phyloP scores from a whole-genome alignment of 1,284 basidiomycete species.

The Pseudozyma hubeiensis region DNA sequence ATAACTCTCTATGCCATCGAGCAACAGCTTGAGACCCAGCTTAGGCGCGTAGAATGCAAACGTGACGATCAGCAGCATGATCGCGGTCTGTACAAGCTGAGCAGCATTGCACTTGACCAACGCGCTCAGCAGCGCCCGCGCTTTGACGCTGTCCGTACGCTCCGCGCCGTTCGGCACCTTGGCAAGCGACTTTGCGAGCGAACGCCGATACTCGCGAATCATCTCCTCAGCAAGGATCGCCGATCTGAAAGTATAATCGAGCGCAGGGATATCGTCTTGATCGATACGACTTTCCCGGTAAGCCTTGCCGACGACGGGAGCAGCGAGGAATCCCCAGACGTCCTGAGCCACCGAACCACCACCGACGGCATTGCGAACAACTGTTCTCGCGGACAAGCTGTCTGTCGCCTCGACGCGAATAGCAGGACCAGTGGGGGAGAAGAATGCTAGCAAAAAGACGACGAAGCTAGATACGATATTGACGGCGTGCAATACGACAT shows the following conservation, averaged over 20 bases:
- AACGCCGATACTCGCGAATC: slow-evolving; percentile 22
- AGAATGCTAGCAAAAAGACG: slow-evolving; percentile 10
- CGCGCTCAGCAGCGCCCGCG: slow-evolving; percentile 11
- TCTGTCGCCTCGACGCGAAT: slow-evolving; percentile 12
- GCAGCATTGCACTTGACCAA: slow-evolving; percentile 21
- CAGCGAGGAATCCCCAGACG: slow-evolving; percentile 18
- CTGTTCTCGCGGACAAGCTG: background rate
- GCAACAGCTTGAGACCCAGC: slow-evolving; percentile 21
- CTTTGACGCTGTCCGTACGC: slow-evolving; percentile 13
- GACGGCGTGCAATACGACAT: slow-evolving; percentile 5
- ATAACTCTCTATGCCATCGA: slow-evolving; percentile 28
- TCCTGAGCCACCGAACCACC: slow-evolving; percentile 25
- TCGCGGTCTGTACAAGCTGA: background rate
- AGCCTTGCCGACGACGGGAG: slow-evolving; percentile 17
- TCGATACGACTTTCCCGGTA: slow-evolving; percentile 8
- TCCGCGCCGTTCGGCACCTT: background rate
- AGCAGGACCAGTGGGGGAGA: slow-evolving; percentile 13
- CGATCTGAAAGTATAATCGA: slow-evolving; percentile 24
- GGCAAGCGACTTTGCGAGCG: slow-evolving; percentile 10
- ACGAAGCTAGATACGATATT: background rate
- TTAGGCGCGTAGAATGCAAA: slow-evolving; percentile 39
- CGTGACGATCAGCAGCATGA: slow-evolving; percentile 26
- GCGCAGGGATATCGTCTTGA: slow-evolving; percentile 24
- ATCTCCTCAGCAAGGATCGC: slow-evolving; percentile 26
- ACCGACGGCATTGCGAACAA: slow-evolving; percentile 12